Evolutionary conservation across 441 rosid species (phyloP), one percentile per base, ranked within the genome.

Genomic region (Omphalea diandra): DNA sequence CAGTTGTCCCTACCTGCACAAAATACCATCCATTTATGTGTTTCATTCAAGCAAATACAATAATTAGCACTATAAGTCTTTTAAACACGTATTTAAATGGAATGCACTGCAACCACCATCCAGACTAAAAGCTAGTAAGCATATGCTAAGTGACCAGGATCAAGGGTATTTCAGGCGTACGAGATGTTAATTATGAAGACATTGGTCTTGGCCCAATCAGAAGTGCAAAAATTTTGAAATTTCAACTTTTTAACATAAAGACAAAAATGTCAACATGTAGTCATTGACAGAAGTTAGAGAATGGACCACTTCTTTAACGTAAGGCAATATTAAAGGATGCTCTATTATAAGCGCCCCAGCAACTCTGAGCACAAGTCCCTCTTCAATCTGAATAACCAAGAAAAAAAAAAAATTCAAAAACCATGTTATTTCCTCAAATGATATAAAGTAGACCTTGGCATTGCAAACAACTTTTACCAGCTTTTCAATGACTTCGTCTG

Each of bases 271-370:
- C 26, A 11, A 50, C 52, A 68, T 54, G 35, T 12, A 31, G n/a
- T n/a, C n/a, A n/a, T n/a, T n/a, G n/a, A n/a, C n/a, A n/a, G 55
- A 60, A 69, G 67, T 27, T 58, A 69, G 71, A 59, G 65, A 54
- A 82, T 93, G 14, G 53, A 94, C 98, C 97, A 87, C 93, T 83
- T 90, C 70, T 72, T 91, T 90, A 55, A 91, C 80, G 11, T 70
- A 83, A 43, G 98, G 94, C 79, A 82, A 72, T 52, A 88, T 74
- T 77, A 86, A 66, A 58, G 97, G 94, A 82, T 94, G 95, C 65
- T 91, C 97, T 9, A 86, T 90, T 60, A 88, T 76, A 22, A 92
- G 87, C 40, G 84, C 96, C 68, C 99, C 97, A 3, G 97, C 98
- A 66, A 86, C 93, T 41, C 82, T 76, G 55, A 94, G 89, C 73